phyloP scores from a whole-genome alignment of 2,329 filamentous ascomycete species.

The Fusarium haematococcum region DNA sequence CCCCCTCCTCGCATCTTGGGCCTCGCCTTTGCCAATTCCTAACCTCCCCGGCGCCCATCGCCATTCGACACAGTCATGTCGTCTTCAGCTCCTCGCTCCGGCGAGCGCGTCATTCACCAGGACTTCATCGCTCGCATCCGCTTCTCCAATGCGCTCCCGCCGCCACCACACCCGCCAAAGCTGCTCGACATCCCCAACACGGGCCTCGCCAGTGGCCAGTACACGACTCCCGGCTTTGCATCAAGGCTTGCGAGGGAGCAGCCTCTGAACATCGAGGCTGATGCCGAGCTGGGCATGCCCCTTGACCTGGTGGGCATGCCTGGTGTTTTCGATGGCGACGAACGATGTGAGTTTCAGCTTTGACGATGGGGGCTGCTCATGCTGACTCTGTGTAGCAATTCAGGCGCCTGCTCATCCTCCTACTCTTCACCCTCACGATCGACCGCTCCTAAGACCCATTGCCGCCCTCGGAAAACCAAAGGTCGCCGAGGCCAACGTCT shows the following conservation, averaged over 20 bases:
- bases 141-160: slow-evolving; percentile 95
- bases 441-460: slow-evolving; percentile 83
- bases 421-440: slow-evolving; percentile 84
- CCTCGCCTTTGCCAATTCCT: not conserved
- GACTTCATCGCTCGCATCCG: slow-evolving; percentile 97
- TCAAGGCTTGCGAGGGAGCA: slow-evolving; percentile 91
- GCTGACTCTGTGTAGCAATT: slow-evolving; percentile 71
- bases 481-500: slow-evolving; percentile 80
- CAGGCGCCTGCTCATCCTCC: slow-evolving; percentile 80
- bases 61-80: slow-evolving; percentile 33
- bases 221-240: slow-evolving; percentile 90
- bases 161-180: slow-evolving; percentile 94
- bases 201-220: slow-evolving; percentile 86
- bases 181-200: slow-evolving; percentile 97
- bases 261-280: slow-evolving; percentile 94
- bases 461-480: slow-evolving; percentile 88
- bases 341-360: slow-evolving; percentile 74
- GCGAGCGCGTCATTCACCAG: slow-evolving; percentile 80
- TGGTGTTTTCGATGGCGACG: slow-evolving; percentile 93
- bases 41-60: slow-evolving; percentile 17
- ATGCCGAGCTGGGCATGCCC: slow-evolving; percentile 98
- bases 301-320: slow-evolving; percentile 95
- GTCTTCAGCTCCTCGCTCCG: slow-evolving; percentile 50
- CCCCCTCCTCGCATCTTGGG: slow-evolving; percentile 1
- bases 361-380: not conserved